Conservation (phyloP, 495 filamentous ascomycete species). For the Chaetomium cochliodes region DNA sequence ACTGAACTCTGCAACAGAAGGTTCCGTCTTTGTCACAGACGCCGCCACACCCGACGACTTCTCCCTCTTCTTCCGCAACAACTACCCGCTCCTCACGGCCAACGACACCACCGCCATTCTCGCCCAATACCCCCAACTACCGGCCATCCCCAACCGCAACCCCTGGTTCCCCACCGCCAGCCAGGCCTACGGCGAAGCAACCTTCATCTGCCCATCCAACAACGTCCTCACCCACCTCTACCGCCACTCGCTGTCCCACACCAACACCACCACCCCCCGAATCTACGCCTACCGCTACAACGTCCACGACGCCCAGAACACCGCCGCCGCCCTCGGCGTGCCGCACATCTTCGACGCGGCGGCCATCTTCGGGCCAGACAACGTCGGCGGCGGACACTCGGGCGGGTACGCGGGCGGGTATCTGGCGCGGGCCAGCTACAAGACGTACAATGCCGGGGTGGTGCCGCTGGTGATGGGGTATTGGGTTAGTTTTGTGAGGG, state of each 20-base stretch:
- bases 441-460: constrained; percentile 37
- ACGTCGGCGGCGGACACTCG: constrained; percentile 21
- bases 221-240: constrained; percentile 34
- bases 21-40: constrained; percentile 50
- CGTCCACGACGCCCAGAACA: constrained; percentile 29
- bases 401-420: background rate
- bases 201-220: constrained; percentile 60
- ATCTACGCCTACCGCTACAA: constrained; percentile 33
- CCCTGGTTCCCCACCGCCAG: constrained; percentile 48
- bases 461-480: constrained; percentile 44
- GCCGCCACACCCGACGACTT: constrained; percentile 48
- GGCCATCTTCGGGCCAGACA: constrained; percentile 48
- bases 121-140: constrained; percentile 28
- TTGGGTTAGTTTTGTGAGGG: constrained; percentile 44
- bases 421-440: constrained; percentile 32
- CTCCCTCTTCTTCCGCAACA: constrained; percentile 48
- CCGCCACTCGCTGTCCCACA: background rate
- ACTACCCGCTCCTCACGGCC: constrained; percentile 45
- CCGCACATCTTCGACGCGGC: constrained; percentile 39
- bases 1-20: constrained; percentile 35
- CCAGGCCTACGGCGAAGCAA: constrained; percentile 59
- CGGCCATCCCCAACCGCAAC: constrained; percentile 31
- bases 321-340: constrained; percentile 21
- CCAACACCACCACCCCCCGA: background rate
- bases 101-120: constrained; percentile 48